Percentiles rank a stretch among this genome's conserved stretches.
phyloP scores from a whole-genome alignment of 768 basidiomycete genomes.

The Podaxis pistillaris region DNA sequence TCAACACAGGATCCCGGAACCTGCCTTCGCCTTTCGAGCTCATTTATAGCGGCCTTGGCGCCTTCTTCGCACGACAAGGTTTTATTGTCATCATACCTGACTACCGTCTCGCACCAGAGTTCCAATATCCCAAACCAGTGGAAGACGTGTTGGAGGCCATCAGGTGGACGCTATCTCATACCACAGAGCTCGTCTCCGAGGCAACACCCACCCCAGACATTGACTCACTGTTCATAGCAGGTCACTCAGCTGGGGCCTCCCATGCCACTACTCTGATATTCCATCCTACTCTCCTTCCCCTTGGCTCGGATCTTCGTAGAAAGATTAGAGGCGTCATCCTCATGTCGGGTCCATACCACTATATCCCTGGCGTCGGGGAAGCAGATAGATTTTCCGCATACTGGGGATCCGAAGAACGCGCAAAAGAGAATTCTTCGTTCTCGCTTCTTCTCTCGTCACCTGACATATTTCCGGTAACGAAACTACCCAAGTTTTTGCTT shows the following conservation, averaged over 20 bases:
- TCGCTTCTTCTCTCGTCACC: background rate
- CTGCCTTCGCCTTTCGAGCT: constrained; percentile 44
- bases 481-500: constrained; percentile 46
- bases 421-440: background rate
- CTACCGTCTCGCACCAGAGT: constrained; percentile 61
- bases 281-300: constrained; percentile 32
- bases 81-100: constrained; percentile 67
- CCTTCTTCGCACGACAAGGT: constrained; percentile 60
- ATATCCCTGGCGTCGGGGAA: constrained; percentile 27
- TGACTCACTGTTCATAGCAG: constrained; percentile 45
- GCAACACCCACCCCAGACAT: constrained; percentile 36
- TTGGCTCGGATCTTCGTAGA: constrained; percentile 26
- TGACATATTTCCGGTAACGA: constrained; percentile 32
- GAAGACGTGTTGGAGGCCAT: constrained; percentile 63
- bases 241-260: constrained; percentile 62
- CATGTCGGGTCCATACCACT: constrained; percentile 44
- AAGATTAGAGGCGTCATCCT: constrained; percentile 46
- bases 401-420: constrained; percentile 17
- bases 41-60: constrained; percentile 53
- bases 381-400: constrained; percentile 32
- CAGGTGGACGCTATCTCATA: constrained; percentile 46
- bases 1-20: constrained; percentile 47
- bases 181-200: constrained; percentile 26
- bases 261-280: constrained; percentile 46
- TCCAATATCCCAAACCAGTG: constrained; percentile 51